Conservation (phyloP, 345 rosid genomes). For the Conringia planisiliqua region DNA sequence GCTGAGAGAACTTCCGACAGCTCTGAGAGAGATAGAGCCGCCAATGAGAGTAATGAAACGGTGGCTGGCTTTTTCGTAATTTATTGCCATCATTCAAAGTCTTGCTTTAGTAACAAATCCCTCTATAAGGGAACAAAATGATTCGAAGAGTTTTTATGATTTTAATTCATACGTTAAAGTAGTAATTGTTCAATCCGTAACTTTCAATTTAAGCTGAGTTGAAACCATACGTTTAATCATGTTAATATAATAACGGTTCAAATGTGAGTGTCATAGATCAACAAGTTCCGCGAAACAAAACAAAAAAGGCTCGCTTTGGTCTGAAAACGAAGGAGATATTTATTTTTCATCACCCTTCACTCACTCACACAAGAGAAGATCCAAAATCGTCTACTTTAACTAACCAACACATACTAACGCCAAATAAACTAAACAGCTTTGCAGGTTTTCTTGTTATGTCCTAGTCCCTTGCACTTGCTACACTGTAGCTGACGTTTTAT, state of each 20-base stretch:
- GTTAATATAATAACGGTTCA: too few relatives aligned
- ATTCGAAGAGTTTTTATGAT: too few relatives aligned
- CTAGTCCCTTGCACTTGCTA: constrained; percentile 96
- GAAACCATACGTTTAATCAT: too few relatives aligned
- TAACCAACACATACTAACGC: constrained; percentile 20
- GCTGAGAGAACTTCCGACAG: constrained; percentile 8
- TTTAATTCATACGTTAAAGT: too few relatives aligned
- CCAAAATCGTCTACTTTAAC: constrained; percentile 25
- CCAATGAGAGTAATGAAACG: constrained; percentile 19
- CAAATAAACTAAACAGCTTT: constrained; percentile 34
- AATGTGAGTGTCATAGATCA: constrained; percentile 7
- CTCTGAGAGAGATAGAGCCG: constrained; percentile 21
- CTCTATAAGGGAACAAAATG: background rate
- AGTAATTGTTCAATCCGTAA: too few relatives aligned
- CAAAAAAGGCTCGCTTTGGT: background rate
- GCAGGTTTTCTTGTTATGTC: constrained; percentile 96
- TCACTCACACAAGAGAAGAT: constrained; percentile 14
- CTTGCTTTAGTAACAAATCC: background rate
- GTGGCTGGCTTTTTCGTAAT: constrained; percentile 19
- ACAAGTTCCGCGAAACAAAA: background rate
- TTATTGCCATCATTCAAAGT: background rate
- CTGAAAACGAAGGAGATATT: constrained; percentile 8
- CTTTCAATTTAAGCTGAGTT: too few relatives aligned
- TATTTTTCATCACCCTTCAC: background rate
- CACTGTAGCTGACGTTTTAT: constrained; percentile 87